A percentile compares a stretch with the other conserved stretches of the same genome.
Evolutionary conservation across 2,329 filamentous ascomycete genomes (phyloP).

Genomic region (Sclerotinia sclerotiorum): DNA sequence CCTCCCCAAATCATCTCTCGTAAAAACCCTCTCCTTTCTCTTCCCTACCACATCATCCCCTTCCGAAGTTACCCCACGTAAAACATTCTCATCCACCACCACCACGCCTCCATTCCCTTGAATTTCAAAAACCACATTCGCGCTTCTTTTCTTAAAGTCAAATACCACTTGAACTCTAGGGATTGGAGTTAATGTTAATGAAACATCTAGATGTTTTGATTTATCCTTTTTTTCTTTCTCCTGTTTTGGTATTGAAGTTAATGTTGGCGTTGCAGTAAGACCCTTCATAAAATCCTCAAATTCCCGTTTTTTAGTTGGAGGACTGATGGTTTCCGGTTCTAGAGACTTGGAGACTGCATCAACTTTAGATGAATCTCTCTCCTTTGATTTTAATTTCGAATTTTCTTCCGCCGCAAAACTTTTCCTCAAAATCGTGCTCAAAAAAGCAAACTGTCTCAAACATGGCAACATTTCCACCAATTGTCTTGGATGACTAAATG

Average conservation of each 20-base stretch:
- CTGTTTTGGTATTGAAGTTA: conserved; percentile 23
- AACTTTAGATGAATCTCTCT: not conserved
- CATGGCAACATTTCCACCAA: conserved; percentile 71
- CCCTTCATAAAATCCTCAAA: conserved; percentile 38
- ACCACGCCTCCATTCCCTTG: conserved; percentile 37
- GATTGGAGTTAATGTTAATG: conserved; percentile 36
- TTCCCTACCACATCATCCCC: conserved; percentile 16
- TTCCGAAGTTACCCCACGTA: conserved; percentile 30
- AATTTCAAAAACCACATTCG: conserved; percentile 39
- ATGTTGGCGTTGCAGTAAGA: not conserved
- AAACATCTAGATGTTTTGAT: conserved; percentile 32
- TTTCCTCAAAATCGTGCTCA: conserved; percentile 62
- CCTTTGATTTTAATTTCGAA: not conserved
- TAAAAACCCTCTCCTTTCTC: conserved; percentile 26
- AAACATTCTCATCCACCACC: conserved; percentile 37
- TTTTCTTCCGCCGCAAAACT: conserved; percentile 48
- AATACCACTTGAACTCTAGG: conserved; percentile 38
- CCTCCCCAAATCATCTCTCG: conserved; percentile 42
- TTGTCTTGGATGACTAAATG: conserved; percentile 77
- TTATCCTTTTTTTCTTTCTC: not conserved
- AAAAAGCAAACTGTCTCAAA: conserved; percentile 72
- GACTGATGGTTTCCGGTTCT: not conserved
- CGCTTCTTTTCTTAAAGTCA: conserved; percentile 32
- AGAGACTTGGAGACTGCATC: not conserved
- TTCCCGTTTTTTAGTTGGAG: conserved; percentile 34